Evolutionary conservation across 305 asterid genomes (phyloP).

Genomic region (Fraxinus floribunda): DNA sequence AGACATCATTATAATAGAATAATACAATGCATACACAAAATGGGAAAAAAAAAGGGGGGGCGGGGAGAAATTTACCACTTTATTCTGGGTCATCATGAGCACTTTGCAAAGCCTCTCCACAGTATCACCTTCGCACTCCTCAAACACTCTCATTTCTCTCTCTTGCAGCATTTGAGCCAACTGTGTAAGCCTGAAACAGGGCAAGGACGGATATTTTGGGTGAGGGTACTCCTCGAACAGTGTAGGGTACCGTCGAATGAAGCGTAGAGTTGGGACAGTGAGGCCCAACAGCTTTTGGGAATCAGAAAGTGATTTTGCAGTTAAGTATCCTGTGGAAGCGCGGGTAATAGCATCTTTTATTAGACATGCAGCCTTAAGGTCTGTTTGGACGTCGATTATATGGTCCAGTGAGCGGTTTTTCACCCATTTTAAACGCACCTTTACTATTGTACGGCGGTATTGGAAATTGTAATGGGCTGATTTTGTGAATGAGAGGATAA

Average conservation of each 20-base stretch:
- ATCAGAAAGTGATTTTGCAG: constrained; percentile 56
- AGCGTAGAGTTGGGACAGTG: constrained; percentile 79
- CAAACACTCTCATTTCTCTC: constrained; percentile 48
- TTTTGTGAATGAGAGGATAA: not conserved
- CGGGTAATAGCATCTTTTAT: constrained; percentile 75
- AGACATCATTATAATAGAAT: not conserved
- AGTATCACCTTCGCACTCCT: constrained; percentile 47
- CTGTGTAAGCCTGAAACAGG: constrained; percentile 67
- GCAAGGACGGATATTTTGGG: constrained; percentile 74
- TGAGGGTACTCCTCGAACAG: constrained; percentile 89
- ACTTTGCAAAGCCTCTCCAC: constrained; percentile 69
- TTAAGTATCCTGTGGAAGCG: constrained; percentile 59
- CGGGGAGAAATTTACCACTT: constrained; percentile 38
- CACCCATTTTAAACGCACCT: constrained; percentile 89
- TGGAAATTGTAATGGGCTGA: constrained; percentile 29
- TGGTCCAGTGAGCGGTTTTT: constrained; percentile 85
- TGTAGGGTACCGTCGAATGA: constrained; percentile 76
- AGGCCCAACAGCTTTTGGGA: constrained; percentile 78
- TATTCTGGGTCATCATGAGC: constrained; percentile 70
- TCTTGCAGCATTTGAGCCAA: constrained; percentile 61
- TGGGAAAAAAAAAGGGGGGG: not conserved
- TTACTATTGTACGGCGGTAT: constrained; percentile 51
- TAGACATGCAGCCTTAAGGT: constrained; percentile 79
- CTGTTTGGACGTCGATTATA: constrained; percentile 74
- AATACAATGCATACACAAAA: not conserved